Conservation (phyloP, 2,329 filamentous ascomycete species). For the Didymella exigua region DNA sequence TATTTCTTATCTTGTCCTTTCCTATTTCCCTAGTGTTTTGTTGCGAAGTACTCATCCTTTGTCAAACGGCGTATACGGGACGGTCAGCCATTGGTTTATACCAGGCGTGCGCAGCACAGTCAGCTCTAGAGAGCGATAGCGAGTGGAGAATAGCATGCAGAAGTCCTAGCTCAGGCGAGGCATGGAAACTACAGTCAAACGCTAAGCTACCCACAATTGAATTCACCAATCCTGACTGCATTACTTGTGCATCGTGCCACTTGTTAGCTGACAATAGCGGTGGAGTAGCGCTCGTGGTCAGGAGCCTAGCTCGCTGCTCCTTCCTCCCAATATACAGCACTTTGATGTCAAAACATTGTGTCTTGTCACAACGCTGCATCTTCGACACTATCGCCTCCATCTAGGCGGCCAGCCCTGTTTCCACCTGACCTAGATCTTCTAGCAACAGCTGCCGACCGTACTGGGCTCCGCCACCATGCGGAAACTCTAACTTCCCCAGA, state of each 20-base stretch:
- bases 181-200: constrained; percentile 5
- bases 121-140: constrained; percentile 4
- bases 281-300: background rate
- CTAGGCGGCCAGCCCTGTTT: background rate
- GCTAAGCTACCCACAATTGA: constrained; percentile 1
- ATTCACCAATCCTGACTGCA: background rate
- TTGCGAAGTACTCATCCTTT: constrained; percentile 6
- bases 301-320: background rate
- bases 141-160: background rate
- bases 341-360: background rate
- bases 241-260: background rate
- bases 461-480: background rate
- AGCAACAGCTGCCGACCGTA: background rate
- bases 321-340: background rate
- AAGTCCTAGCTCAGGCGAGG: background rate
- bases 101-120: constrained; percentile 13
- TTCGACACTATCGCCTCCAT: background rate
- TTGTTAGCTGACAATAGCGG: background rate
- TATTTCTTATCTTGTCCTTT: constrained; percentile 3
- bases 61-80: constrained; percentile 15
- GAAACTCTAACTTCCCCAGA: background rate
- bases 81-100: constrained; percentile 6
- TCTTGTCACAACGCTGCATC: background rate
- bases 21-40: constrained; percentile 6
- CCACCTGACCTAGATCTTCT: background rate